Percentiles rank a stretch among this genome's conserved stretches.
phyloP scores from a whole-genome alignment of 306 rosid genomes.

The Cucumis sativus region Cucumber_9930_V3 NC_026655.2:29368001-29368500 shows the following conservation, averaged over 20 bases:
- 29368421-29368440: slow-evolving; percentile 91
- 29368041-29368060: neutral
- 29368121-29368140: neutral
- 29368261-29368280: neutral
- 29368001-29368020: neutral
- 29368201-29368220: neutral
- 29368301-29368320: neutral
- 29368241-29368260: neutral
- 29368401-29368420: slow-evolving; percentile 84
- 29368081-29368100: neutral
- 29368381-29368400: slow-evolving; percentile 27
- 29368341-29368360: slow-evolving; percentile 32
- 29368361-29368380: slow-evolving; percentile 59
- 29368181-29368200: neutral
- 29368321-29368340: neutral
- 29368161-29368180: neutral
- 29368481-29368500: slow-evolving; percentile 85
- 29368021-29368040: neutral
- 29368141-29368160: neutral
- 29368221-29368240: neutral
- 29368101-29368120: neutral
- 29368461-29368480: slow-evolving; percentile 64
- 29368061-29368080: neutral
- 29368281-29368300: neutral
- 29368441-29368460: slow-evolving; percentile 83